phyloP scores from a whole-genome alignment of 306 rosid species.

The Chamaecrista fasciculata region DNA sequence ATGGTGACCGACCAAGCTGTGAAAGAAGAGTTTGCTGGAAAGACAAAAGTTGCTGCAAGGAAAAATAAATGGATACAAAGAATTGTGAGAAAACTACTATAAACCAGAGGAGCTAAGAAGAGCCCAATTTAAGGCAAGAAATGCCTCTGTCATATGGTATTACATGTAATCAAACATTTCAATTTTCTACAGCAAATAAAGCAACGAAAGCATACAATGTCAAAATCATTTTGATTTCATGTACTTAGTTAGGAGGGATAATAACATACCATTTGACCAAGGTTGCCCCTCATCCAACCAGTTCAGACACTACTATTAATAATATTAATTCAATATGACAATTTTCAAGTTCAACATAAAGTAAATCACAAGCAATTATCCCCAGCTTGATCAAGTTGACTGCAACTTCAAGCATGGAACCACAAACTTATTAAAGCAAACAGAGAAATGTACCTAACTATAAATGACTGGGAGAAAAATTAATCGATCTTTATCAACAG shows the following conservation, averaged over 20 bases:
- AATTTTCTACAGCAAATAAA: background rate
- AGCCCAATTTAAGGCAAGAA: background rate
- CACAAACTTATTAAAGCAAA: background rate
- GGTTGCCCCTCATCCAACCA: background rate
- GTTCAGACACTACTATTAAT: background rate
- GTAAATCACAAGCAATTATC: background rate
- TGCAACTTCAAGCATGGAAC: slow-evolving; percentile 10
- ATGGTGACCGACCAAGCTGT: slow-evolving; percentile 9
- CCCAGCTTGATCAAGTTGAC: background rate
- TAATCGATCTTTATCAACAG: slow-evolving; percentile 23
- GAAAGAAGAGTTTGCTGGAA: slow-evolving; percentile 15
- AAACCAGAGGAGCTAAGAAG: background rate
- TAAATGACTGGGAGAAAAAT: background rate
- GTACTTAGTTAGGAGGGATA: background rate
- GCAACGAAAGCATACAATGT: background rate
- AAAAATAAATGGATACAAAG: background rate
- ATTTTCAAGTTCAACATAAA: slow-evolving; percentile 1
- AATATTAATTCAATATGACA: background rate
- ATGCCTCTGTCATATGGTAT: background rate
- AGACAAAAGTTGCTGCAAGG: slow-evolving; percentile 18
- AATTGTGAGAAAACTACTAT: background rate
- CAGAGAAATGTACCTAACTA: background rate
- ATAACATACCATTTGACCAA: background rate
- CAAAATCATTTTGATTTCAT: background rate
- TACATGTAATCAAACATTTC: background rate